Evolutionary conservation across 129 eudicot genomes (phyloP).

Genomic region (Helianthus annuus): HanXRQr2.0-SUNRISE NC_035448.2:187340113-187340612

Average conservation of each 20-base stretch:
- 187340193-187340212: constrained; percentile 88
- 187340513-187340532: constrained; percentile 54
- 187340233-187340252: constrained; percentile 83
- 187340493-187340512: constrained; percentile 96
- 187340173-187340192: constrained; percentile 60
- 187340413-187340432: constrained; percentile 66
- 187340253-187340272: constrained; percentile 92
- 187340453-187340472: constrained; percentile 63
- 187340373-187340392: constrained; percentile 67
- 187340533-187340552: constrained; percentile 50
- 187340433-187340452: constrained; percentile 83
- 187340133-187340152: constrained; percentile 88
- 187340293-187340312: constrained; percentile 99
- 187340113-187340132: constrained; percentile 38
- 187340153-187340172: constrained; percentile 69
- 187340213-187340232: constrained; percentile 92
- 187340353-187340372: constrained; percentile 64
- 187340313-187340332: constrained; percentile 93
- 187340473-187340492: constrained; percentile 90
- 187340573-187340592: constrained; percentile 89
- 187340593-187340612: constrained; percentile 81
- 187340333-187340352: constrained; percentile 72
- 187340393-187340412: constrained; percentile 80
- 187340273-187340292: constrained; percentile 90
- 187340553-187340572: constrained; percentile 82